phyloP scores from a whole-genome alignment of 2,329 filamentous ascomycete species.

The Leptographium galeiforme region DNA sequence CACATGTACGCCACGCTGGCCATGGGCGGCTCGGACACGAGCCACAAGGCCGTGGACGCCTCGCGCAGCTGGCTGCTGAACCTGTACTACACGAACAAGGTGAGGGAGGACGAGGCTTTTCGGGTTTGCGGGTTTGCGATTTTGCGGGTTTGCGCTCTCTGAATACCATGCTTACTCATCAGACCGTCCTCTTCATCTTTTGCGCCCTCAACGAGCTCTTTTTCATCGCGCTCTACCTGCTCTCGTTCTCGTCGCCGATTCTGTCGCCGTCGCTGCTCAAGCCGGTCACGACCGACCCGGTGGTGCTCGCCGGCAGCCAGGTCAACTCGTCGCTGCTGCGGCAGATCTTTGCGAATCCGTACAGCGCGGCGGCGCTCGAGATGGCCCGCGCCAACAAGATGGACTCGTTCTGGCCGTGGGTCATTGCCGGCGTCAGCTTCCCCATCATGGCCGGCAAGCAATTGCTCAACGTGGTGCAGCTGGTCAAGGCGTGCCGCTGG shows the following conservation, averaged over 20 bases:
- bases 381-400: slow-evolving; percentile 90
- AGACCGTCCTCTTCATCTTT: slow-evolving; percentile 77
- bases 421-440: slow-evolving; percentile 65
- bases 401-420: slow-evolving; percentile 48
- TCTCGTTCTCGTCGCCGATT: slow-evolving; percentile 86
- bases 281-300: slow-evolving; percentile 40
- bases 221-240: slow-evolving; percentile 95
- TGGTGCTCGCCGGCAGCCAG: slow-evolving; percentile 48
- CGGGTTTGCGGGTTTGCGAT: too few species aligned
- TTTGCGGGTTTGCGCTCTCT: too few species aligned
- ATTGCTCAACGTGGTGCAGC: slow-evolving; percentile 83
- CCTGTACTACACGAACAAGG: slow-evolving; percentile 95
- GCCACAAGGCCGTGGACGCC: slow-evolving; percentile 91
- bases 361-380: slow-evolving; percentile 85
- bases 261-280: slow-evolving; percentile 74
- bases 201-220: slow-evolving; percentile 90
- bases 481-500: slow-evolving; percentile 85
- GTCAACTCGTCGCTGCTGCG: slow-evolving; percentile 56
- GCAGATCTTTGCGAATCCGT: slow-evolving; percentile 74
- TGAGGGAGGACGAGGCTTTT: slow-evolving; percentile 26
- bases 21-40: slow-evolving; percentile 66
- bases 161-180: too few species aligned
- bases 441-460: slow-evolving; percentile 90
- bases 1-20: slow-evolving; percentile 95
- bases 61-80: slow-evolving; percentile 81